Evolutionary conservation across 2,329 filamentous ascomycete species (phyloP).

Genomic region (Elsinoe ampelina): DNA sequence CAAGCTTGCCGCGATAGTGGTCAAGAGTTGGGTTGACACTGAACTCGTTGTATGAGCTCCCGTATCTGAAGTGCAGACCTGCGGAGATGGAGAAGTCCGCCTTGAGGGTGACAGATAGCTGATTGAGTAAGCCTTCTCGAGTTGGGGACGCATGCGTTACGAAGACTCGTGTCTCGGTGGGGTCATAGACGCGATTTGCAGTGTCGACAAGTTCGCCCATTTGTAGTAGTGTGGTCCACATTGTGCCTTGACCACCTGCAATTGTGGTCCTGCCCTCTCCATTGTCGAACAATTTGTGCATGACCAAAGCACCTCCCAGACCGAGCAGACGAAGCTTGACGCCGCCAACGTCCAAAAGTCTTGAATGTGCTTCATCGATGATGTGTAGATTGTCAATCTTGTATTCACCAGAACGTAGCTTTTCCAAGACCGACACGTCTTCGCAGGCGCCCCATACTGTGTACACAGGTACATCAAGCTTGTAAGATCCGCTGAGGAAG

Average conservation of each 20-base stretch:
- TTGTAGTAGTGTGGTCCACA: constrained; percentile 97
- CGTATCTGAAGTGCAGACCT: constrained; percentile 95
- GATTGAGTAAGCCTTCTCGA: constrained; percentile 91
- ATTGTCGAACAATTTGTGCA: constrained; percentile 99
- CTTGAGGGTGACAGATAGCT: constrained; percentile 93
- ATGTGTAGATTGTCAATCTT: constrained; percentile 97
- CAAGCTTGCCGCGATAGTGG: constrained; percentile 96
- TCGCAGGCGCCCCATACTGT: constrained; percentile 99
- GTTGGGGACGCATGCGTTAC: constrained; percentile 95
- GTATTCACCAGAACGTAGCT: constrained; percentile 95
- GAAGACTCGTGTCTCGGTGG: constrained; percentile 92
- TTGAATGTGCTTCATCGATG: constrained; percentile 94
- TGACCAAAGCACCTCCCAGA: constrained; percentile 90
- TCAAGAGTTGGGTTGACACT: constrained; percentile 97
- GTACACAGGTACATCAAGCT: constrained; percentile 92
- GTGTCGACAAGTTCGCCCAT: constrained; percentile 98
- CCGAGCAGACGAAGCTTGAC: constrained; percentile 92
- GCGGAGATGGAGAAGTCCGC: constrained; percentile 97
- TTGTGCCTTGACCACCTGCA: constrained; percentile 93
- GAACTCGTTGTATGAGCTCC: constrained; percentile 99
- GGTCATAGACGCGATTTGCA: constrained; percentile 95
- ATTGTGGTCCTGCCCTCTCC: constrained; percentile 97
- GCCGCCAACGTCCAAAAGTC: constrained; percentile 86
- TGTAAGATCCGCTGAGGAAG: constrained; percentile 79
- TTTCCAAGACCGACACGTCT: constrained; percentile 93